Evolutionary conservation across 306 rosid species (phyloP).

Genomic region (Malus sylvestris): DNA sequence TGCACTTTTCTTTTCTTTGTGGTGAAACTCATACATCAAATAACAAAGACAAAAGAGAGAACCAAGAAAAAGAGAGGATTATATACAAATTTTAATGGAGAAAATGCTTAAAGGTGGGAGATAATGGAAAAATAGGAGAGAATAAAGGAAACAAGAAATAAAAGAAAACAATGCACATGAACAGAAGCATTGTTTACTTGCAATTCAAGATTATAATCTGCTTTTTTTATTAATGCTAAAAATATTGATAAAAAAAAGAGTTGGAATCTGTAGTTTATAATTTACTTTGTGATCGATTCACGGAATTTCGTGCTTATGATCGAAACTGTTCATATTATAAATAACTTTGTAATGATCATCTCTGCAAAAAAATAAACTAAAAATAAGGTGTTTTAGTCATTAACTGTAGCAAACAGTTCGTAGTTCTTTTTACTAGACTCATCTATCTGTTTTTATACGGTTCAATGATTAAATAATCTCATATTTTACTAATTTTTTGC

Average conservation of each 20-base stretch:
- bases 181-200: constrained; percentile 45
- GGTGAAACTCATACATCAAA: background rate
- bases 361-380: no score
- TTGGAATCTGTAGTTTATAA: background rate
- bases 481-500: no score
- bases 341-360: no score
- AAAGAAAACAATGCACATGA: constrained; percentile 3
- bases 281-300: no score
- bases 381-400: no score
- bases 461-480: no score
- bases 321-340: no score
- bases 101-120: constrained; percentile 18
- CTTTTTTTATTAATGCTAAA: constrained; percentile 11
- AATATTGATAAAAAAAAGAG: no score
- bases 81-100: background rate
- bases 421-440: no score
- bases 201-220: constrained; percentile 46
- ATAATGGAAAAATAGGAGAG: background rate
- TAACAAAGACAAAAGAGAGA: constrained; percentile 1
- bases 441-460: no score
- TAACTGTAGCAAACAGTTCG: no score
- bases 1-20: background rate
- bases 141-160: constrained; percentile 20
- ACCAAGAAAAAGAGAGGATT: background rate
- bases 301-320: no score